Percentiles rank a stretch among this genome's conserved stretches.
Conservation (phyloP, 495 filamentous ascomycete species). For the Penicillium ucsense region DNA sequence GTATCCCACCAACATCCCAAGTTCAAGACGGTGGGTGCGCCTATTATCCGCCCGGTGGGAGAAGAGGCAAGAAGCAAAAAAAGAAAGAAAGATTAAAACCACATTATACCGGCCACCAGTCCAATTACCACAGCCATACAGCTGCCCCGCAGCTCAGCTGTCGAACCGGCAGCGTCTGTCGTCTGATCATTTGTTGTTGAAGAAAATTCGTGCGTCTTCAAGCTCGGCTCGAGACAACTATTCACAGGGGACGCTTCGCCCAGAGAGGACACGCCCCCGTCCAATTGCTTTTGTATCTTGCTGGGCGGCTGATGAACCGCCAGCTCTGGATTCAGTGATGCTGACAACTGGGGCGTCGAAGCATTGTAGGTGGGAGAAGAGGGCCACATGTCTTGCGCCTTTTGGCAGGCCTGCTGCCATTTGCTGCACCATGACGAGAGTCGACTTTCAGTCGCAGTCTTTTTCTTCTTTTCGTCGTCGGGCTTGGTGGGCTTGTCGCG, state of each 20-base stretch:
- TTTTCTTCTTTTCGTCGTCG: neutral
- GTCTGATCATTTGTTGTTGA: slow-evolving; percentile 13
- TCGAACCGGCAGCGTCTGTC: slow-evolving; percentile 18
- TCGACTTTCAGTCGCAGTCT: neutral
- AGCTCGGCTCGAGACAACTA: neutral
- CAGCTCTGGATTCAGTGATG: too few species aligned
- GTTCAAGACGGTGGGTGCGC: too few species aligned
- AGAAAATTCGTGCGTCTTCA: slow-evolving; percentile 1
- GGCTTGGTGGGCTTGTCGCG: too few species aligned
- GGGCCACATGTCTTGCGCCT: slow-evolving; percentile 8
- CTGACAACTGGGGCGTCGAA: too few species aligned
- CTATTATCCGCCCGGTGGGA: too few species aligned
- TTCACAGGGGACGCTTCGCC: neutral
- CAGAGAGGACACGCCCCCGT: neutral
- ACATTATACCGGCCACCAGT: slow-evolving; percentile 32
- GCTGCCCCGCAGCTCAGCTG: slow-evolving; percentile 27
- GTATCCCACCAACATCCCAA: too few species aligned
- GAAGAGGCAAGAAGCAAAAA: neutral
- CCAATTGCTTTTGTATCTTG: neutral
- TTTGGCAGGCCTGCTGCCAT: slow-evolving; percentile 31
- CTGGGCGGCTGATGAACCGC: too few species aligned
- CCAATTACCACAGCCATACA: slow-evolving; percentile 37
- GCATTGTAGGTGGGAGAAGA: neutral
- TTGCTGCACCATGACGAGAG: slow-evolving; percentile 7
- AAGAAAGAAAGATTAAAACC: slow-evolving; percentile 18